phyloP scores from a whole-genome alignment of 768 basidiomycete species.

The Ephemerocybe angulata region DNA sequence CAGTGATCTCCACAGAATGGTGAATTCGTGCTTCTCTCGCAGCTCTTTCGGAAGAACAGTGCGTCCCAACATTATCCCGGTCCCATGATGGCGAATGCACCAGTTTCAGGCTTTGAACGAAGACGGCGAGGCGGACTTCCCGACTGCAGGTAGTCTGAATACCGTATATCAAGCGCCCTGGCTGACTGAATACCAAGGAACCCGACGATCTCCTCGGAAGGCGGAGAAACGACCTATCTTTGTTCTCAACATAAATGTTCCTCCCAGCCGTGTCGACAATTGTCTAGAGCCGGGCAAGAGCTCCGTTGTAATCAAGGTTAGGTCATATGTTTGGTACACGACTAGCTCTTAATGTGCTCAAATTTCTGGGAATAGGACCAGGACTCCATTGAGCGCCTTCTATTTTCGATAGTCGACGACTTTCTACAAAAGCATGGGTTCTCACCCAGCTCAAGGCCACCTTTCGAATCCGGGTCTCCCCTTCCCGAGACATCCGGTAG shows the following conservation, averaged over 20 bases:
- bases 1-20: constrained; percentile 64
- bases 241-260: constrained; percentile 71
- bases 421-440: constrained; percentile 70
- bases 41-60: constrained; percentile 79
- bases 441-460: background rate
- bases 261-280: constrained; percentile 67
- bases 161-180: background rate
- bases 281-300: constrained; percentile 77
- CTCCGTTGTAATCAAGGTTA: constrained; percentile 63
- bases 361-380: constrained; percentile 52
- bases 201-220: constrained; percentile 74
- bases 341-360: constrained; percentile 10
- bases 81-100: background rate
- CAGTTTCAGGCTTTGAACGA: constrained; percentile 65
- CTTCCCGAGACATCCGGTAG: constrained; percentile 12
- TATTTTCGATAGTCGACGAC: constrained; percentile 53
- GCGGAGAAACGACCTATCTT: constrained; percentile 78
- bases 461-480: constrained; percentile 22
- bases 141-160: constrained; percentile 31
- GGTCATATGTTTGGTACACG: background rate
- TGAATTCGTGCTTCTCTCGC: constrained; percentile 61
- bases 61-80: constrained; percentile 16
- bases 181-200: constrained; percentile 33
- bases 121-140: constrained; percentile 44
- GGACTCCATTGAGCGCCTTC: constrained; percentile 48